phyloP scores from a whole-genome alignment of 2,329 filamentous ascomycete species.

The Ophiostoma pallidulum region DNA sequence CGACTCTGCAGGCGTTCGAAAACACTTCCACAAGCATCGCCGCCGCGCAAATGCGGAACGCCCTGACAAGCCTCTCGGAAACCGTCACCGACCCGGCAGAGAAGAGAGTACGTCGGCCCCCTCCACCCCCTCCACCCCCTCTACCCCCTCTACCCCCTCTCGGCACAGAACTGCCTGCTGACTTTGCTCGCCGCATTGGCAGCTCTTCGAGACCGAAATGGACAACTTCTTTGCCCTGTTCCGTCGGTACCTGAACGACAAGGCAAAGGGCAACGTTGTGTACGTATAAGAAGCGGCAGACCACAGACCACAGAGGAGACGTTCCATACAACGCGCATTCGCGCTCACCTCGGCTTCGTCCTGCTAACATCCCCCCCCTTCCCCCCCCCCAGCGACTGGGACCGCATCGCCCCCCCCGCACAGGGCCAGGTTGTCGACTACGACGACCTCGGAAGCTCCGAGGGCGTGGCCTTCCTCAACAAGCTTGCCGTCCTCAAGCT shows the following conservation, averaged over 20 bases:
- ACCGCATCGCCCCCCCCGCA: conserved; percentile 88
- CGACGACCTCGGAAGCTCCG: conserved; percentile 76
- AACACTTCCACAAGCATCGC: conserved; percentile 98
- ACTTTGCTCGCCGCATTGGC: conserved; percentile 8
- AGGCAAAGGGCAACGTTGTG: conserved; percentile 92
- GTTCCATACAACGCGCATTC: too few species aligned
- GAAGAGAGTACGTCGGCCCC: conserved; percentile 67
- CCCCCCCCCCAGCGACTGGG: conserved; percentile 91
- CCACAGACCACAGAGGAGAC: too few species aligned
- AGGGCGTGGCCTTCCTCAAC: conserved; percentile 88
- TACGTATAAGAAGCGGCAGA: conserved; percentile 31
- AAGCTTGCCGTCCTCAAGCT: conserved; percentile 98
- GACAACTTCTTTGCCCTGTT: conserved; percentile 99
- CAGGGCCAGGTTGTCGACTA: conserved; percentile 93
- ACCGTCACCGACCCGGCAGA: conserved; percentile 71
- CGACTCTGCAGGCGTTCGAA: conserved; percentile 74
- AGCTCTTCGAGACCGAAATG: conserved; percentile 98
- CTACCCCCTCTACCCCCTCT: too few species aligned
- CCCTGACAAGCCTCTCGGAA: conserved; percentile 85
- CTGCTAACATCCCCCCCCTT: conserved; percentile 20
- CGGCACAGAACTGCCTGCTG: not conserved
- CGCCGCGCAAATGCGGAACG: conserved; percentile 98
- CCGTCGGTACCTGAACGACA: conserved; percentile 96
- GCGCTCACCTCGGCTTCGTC: too few species aligned
- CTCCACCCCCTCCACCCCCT: not conserved